Evolutionary conservation across 805 yeast species (phyloP), one percentile per base, ranked within the genome.

Genomic region (Osmozyma mogii): DNA sequence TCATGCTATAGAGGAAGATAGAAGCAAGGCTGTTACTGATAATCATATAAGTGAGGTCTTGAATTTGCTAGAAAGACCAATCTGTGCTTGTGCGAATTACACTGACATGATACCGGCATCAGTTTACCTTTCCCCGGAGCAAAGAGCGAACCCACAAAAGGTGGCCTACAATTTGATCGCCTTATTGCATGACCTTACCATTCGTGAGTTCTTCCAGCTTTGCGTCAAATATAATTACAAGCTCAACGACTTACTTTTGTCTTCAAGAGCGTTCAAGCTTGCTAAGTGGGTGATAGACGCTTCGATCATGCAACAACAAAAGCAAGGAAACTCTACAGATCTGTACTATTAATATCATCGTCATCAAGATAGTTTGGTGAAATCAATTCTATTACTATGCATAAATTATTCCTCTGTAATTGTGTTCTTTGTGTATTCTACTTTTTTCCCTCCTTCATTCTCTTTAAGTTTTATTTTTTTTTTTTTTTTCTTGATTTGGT

Each of bases 281-380:
- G 84, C 84, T 11, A 77, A 78, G 45, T 75, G 84, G 78, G 81
- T 81, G 16, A 65, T 78, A 32, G 87, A 79, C 41, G 68, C 68
- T 17, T 79, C 79, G 10, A 58, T 72, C 31, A 75, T 72, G 11
- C 73, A 71, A 33, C 63, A 61, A 36, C 58, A 51, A 31, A 54
- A 54, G 31, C 38, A 38, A 32, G 34, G 27, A n/a, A 37, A 37
- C 22, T n/a, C n/a, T n/a, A n/a, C n/a, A n/a, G n/a, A n/a, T n/a
- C n/a, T n/a, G n/a, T n/a, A n/a, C n/a, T n/a, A n/a, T n/a, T n/a
- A n/a, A n/a, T n/a, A n/a, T n/a, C n/a, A n/a, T n/a, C n/a, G n/a
- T n/a, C n/a, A n/a, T n/a, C n/a, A 30, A 28, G 12, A 25, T 26
- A 5, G 16, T 30, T 25, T 25, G 22, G 19, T 17, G 17, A 22